Evolutionary conservation across 345 rosid genomes (phyloP), one percentile per base, ranked within the genome.

Genomic region (Lepidium sativum): DNA sequence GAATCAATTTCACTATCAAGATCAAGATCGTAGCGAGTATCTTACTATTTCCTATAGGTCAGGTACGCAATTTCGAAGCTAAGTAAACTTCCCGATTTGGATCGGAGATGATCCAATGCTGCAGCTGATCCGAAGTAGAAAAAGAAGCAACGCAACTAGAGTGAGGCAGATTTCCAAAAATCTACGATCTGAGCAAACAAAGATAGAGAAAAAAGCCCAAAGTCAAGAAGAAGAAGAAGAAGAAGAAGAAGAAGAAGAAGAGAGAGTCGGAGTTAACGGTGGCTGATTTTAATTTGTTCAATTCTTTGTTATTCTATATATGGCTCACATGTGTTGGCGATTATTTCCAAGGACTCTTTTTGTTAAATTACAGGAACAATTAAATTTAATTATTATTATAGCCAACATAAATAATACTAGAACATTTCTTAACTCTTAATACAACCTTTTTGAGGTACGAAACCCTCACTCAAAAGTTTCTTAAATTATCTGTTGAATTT

Each of bases 61-160:
- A 69, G 14, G 35, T 1, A 5, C 55, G 38, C 38, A 33, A 44
- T 2, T 51, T 32, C 70, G 64, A 53, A 54, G 56, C 20, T 12
- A 55, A 63, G 8, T 11, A 34, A 73, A 20, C 32, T 39, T 31
- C 54, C 63, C 18, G 70, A 64, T 40, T 64, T 64, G 70, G 60
- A 56, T 64, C 65, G 47, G 16, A 45, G 52, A 60, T 54, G 64
- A 54, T 59, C 35, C 54, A 40, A 63, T 20, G 70, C 8, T 20
- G 76, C 11, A 65, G 61, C 42, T 64, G 65, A 45, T 23, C 31
- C 25, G 27, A 23, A 63, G 52, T 38, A 31, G 6, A 21, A 43
- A 56, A 29, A 40, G 15, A 60, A 32, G 54, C 68, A 53, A 49
- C 60, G 43, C 37, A 21, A 9, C 32, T 41, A 21, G 43, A 42